Conservation (phyloP, 495 filamentous ascomycete species). For the Entonaema liquescens region DNA sequence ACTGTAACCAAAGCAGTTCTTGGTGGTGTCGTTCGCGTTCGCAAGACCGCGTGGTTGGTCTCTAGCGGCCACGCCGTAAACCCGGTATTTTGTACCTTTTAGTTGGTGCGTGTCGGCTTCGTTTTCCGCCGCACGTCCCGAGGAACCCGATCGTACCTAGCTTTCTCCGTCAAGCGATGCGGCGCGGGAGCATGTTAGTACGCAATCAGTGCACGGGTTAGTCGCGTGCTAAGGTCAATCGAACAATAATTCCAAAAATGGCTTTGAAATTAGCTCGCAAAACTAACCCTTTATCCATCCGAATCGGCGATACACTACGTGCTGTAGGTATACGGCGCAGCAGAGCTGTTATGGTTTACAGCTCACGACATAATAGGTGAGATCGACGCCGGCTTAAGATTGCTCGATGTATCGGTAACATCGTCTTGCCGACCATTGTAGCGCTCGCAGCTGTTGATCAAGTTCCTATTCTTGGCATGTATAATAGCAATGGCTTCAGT, state of each 20-base stretch:
- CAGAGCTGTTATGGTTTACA: constrained; percentile 20
- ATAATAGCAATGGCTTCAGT: constrained; percentile 24
- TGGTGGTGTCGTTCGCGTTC: constrained; percentile 12
- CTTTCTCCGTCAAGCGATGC: constrained; percentile 18
- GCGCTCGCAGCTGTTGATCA: background rate
- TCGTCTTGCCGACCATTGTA: constrained; percentile 14
- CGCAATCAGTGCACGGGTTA: constrained; percentile 1
- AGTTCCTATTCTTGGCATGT: constrained; percentile 28
- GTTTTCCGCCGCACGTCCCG: constrained; percentile 20
- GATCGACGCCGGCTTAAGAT: constrained; percentile 36
- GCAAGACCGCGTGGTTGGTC: constrained; percentile 30
- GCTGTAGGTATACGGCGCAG: constrained; percentile 36
- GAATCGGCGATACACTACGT: constrained; percentile 14
- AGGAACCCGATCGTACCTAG: constrained; percentile 14
- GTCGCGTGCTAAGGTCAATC: constrained; percentile 12
- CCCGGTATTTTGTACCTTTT: constrained; percentile 24
- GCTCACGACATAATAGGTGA: constrained; percentile 32
- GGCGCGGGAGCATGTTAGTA: constrained; percentile 27
- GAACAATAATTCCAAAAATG: constrained; percentile 34
- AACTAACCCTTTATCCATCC: background rate
- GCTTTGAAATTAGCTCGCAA: constrained; percentile 10
- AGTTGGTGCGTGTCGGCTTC: constrained; percentile 25
- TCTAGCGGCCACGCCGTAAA: constrained; percentile 34
- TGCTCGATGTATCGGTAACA: constrained; percentile 38
- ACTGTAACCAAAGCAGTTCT: constrained; percentile 27